phyloP scores from a whole-genome alignment of 306 rosid genomes.

The Quercus agrifolia region DNA sequence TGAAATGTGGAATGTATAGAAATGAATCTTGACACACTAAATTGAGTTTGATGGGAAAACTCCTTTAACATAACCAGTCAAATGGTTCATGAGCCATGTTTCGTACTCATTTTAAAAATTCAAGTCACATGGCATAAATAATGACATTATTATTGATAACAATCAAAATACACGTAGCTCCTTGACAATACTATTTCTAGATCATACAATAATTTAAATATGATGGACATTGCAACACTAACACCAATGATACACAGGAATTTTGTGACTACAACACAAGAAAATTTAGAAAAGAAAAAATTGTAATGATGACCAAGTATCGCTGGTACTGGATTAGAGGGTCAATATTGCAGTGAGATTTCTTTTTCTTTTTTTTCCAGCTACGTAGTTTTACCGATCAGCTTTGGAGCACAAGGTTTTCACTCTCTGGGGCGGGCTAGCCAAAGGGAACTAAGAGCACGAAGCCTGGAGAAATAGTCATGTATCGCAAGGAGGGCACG shows the following conservation, averaged over 20 bases:
- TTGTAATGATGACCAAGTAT: constrained; percentile 19
- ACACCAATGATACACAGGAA: constrained; percentile 6
- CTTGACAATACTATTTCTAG: constrained; percentile 31
- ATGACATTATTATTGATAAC: constrained; percentile 30
- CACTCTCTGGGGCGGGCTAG: constrained; percentile 93
- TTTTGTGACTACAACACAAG: constrained; percentile 21
- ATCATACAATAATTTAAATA: constrained; percentile 2
- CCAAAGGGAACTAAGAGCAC: constrained; percentile 98
- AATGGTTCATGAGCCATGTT: not conserved
- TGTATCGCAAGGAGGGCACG: constrained; percentile 92
- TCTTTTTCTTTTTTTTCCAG: not conserved
- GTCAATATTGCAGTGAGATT: constrained; percentile 7
- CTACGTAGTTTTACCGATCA: not conserved
- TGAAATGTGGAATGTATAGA: too few relatives aligned
- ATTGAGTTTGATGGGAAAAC: not conserved
- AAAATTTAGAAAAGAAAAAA: constrained; percentile 19
- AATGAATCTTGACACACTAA: not conserved
- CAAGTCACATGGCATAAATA: not conserved
- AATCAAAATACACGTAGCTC: constrained; percentile 20
- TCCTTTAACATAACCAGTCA: not conserved
- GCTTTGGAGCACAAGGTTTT: constrained; percentile 5
- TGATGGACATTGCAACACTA: constrained; percentile 20
- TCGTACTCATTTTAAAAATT: not conserved
- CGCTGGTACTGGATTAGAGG: constrained; percentile 14
- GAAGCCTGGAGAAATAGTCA: constrained; percentile 82